Base-by-base conservation (phyloP, 345 rosid genomes). In the Reutealis trisperma region DNA sequence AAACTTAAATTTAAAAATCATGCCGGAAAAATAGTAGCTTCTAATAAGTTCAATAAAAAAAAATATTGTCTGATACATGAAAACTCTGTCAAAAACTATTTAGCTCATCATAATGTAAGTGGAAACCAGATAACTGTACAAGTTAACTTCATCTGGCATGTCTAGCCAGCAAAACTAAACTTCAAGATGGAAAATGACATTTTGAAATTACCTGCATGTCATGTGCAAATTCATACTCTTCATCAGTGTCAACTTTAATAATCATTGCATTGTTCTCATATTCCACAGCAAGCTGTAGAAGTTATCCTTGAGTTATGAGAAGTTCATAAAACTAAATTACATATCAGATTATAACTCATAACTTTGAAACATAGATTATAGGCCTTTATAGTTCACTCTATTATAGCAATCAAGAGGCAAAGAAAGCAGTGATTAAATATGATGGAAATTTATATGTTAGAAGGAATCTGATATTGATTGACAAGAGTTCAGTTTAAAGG, bases 231-330 rank as follows among this genome's bases (percentile, higher is more conserved):
- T 95, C 96, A 64, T 95, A 89, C 80, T 93, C 98, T 55, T 93
- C 89, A 68, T 95, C 97, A 2, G 97, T 92, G 75, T 95, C 97
- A 45, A 95, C 99, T 85, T 93, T 95, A 76, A 95, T 88, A 60
- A 95, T 93, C 75, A 89, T 80, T 41, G 92, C 94, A 75, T 90
- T 93, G 70, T 77, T 88, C 87, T 92, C 98, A 74, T 90, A 89
- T 87, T 90, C 96, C 76, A 93, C 98, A 1, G 96, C 94, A 73
- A 93, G 98, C 99, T 93, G 90, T 49, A 75, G 25, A 61, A 67
- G 15, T 34, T 30, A 21, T 13, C n/a, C 25, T 54, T 3, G 9
- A 41, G 72, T 64, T 67, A 71, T 63, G n/a, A 25, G 57, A 32
- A 22, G 14, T 8, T 9, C 16, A 54, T 19, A 2, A 11, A 51